Evolutionary conservation across 2,329 filamentous ascomycete species (phyloP), one percentile per base, ranked within the genome.

Genomic region (Neofusicoccum sp.): DNA sequence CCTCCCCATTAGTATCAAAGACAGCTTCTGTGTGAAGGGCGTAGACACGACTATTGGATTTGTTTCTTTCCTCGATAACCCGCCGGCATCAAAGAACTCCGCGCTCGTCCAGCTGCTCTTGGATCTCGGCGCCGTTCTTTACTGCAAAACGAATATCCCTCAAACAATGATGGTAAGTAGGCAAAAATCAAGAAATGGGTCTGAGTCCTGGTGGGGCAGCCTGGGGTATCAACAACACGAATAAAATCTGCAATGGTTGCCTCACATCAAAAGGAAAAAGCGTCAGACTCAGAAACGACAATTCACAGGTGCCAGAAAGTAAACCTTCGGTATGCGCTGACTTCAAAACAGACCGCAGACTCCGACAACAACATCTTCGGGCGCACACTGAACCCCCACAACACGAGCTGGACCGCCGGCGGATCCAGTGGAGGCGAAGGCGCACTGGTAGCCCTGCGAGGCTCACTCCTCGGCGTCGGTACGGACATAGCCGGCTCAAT

Each of bases 401-500:
- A 86, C 69, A 77, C 77, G 1, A 77, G 72, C 1, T 71, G 86
- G 28, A 83, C 82, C 0, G 67, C 76, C 12, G 85, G 85, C 4
- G 85, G 84, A 1, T 82, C 79, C 2, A 83, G 81, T 4, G 84
- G 85, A 37, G 85, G 85, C 56, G 85, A 87, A 69, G 84, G 84
- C 1, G 83, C 85, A 0, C 71, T 87, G 9, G 56, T 85, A 5
- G 84, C 78, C 0, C 70, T 85, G 29, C 73, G 80, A 11, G 84
- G 84, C 9, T 83, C 80, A 29, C 77, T 77, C 67, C 73, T 87
- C n/a, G 84, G 84, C 1, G 79, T 86, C 52, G 84, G 0, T 6
- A 64, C 66, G 22, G 68, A 69, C 58, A 63, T 65, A n/a, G 64
- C 61, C 3, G 66, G 66, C 1, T 61, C 54, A 3, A 65, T 66